Percentiles rank a stretch among this genome's conserved stretches.
Conservation (phyloP, 1,284 basidiomycete species). For the Heimioporus punctisporus region DNA sequence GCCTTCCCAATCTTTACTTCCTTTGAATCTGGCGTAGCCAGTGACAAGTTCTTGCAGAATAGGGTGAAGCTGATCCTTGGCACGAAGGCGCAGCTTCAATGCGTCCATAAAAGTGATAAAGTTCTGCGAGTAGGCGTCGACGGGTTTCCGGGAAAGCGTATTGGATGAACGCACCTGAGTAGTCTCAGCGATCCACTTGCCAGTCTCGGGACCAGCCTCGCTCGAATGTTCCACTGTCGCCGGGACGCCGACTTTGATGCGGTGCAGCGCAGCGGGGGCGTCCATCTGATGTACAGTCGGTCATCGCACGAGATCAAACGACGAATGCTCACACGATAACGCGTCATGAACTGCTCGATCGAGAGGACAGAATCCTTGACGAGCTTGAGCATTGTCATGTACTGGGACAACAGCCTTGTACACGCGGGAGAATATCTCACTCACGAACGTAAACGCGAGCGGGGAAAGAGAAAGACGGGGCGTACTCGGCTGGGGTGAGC, state of each 20-base stretch:
- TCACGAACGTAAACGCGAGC: slow-evolving; percentile 9
- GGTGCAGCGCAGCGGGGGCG: slow-evolving; percentile 89
- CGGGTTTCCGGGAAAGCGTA: too few relatives aligned
- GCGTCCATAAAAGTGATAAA: slow-evolving; percentile 99
- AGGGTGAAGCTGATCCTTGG: slow-evolving; percentile 97
- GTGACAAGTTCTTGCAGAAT: slow-evolving; percentile 94
- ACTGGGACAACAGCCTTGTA: slow-evolving; percentile 90
- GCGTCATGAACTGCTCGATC: slow-evolving; percentile 90
- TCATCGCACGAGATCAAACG: neutral
- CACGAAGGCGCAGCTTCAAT: slow-evolving; percentile 87
- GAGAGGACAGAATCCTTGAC: slow-evolving; percentile 84
- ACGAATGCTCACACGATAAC: slow-evolving; percentile 69
- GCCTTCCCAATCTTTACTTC: slow-evolving; percentile 94
- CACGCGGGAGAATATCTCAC: slow-evolving; percentile 96
- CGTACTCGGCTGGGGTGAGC: slow-evolving; percentile 85
- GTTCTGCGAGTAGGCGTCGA: slow-evolving; percentile 70
- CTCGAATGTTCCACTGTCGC: slow-evolving; percentile 95
- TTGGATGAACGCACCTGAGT: slow-evolving; percentile 70
- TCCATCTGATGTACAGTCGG: slow-evolving; percentile 74
- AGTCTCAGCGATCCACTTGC: slow-evolving; percentile 98
- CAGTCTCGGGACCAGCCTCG: slow-evolving; percentile 83
- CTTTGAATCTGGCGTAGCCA: slow-evolving; percentile 91
- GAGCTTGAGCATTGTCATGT: slow-evolving; percentile 96
- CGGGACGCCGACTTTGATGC: slow-evolving; percentile 92
- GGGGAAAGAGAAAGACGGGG: neutral